phyloP scores from a whole-genome alignment of 352 stramenopile species.

The Pythium sp. region DNA sequence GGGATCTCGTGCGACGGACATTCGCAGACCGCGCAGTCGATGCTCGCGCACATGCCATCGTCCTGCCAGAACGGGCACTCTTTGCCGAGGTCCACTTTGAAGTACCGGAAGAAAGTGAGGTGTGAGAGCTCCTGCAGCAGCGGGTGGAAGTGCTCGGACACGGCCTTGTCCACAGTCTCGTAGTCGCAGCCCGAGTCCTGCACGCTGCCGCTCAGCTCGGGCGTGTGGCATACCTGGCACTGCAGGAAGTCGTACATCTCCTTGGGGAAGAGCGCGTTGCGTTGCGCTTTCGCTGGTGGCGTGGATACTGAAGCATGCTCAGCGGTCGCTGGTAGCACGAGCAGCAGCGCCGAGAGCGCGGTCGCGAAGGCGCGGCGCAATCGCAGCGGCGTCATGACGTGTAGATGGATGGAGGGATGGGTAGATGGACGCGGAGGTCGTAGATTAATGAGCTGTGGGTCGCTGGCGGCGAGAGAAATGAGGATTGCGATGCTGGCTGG shows the following conservation, averaged over 20 bases:
- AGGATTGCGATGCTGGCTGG: background rate
- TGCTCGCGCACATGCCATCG: conserved; percentile 88
- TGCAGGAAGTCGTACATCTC: conserved; percentile 79
- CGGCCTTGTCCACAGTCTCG: conserved; percentile 81
- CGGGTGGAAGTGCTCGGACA: conserved; percentile 79
- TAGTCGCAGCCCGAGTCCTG: conserved; percentile 84
- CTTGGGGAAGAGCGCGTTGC: conserved; percentile 40
- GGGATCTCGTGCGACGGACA: conserved; percentile 88
- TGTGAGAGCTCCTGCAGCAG: conserved; percentile 73
- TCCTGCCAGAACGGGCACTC: conserved; percentile 90
- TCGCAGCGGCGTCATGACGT: conserved; percentile 3
- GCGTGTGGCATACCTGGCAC: conserved; percentile 79
- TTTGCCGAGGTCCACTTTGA: conserved; percentile 90
- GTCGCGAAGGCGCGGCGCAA: conserved; percentile 5
- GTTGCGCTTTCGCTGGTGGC: background rate
- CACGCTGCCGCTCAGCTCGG: conserved; percentile 77
- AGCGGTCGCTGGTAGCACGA: background rate
- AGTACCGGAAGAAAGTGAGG: conserved; percentile 92
- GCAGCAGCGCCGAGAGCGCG: conserved; percentile 7
- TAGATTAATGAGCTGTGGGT: background rate
- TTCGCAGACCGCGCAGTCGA: conserved; percentile 88
- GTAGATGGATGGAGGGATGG: background rate
- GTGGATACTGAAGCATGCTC: background rate
- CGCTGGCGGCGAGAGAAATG: conserved; percentile 6
- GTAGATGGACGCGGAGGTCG: background rate